Evolutionary conservation across 352 stramenopile genomes (phyloP).

Genomic region (Thalassiosira delicatula): DNA sequence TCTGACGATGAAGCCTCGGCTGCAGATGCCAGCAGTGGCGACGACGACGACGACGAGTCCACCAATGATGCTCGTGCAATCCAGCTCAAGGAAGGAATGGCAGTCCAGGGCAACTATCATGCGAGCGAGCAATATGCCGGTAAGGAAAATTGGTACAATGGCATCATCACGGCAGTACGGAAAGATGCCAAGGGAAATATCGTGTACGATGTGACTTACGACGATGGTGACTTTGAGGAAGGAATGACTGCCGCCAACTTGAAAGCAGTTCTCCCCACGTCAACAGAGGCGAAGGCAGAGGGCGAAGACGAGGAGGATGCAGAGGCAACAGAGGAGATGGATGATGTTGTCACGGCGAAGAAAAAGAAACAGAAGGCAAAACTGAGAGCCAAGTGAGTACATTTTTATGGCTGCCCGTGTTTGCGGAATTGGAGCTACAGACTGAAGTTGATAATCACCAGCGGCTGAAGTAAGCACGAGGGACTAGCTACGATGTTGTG

Average conservation of each 20-base stretch:
- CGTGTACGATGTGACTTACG: conserved; percentile 83
- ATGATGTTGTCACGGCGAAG: conserved; percentile 40
- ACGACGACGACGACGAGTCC: conserved; percentile 38
- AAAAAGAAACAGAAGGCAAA: conserved; percentile 61
- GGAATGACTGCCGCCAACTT: conserved; percentile 81
- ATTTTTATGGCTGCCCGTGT: conserved; percentile 17
- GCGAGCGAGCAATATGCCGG: conserved; percentile 78
- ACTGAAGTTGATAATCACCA: too few species aligned
- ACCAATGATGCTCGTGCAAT: not conserved
- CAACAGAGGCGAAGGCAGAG: conserved; percentile 57
- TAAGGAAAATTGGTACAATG: conserved; percentile 77
- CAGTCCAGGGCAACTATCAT: conserved; percentile 79
- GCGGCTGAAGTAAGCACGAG: too few species aligned
- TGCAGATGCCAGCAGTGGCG: conserved; percentile 9
- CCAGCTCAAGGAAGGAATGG: conserved; percentile 60
- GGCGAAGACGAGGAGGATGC: conserved; percentile 33
- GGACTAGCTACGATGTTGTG: too few species aligned
- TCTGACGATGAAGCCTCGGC: conserved; percentile 49
- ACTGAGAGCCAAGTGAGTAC: conserved; percentile 68
- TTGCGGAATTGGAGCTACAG: too few species aligned
- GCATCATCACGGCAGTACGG: conserved; percentile 66
- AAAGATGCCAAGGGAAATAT: conserved; percentile 51
- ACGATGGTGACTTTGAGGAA: conserved; percentile 87
- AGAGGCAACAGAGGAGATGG: conserved; percentile 31
- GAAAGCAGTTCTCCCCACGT: conserved; percentile 56